Base-by-base conservation (phyloP, 2,329 filamentous ascomycete species). In the Aspergillus brunneoviolaceus region DNA sequence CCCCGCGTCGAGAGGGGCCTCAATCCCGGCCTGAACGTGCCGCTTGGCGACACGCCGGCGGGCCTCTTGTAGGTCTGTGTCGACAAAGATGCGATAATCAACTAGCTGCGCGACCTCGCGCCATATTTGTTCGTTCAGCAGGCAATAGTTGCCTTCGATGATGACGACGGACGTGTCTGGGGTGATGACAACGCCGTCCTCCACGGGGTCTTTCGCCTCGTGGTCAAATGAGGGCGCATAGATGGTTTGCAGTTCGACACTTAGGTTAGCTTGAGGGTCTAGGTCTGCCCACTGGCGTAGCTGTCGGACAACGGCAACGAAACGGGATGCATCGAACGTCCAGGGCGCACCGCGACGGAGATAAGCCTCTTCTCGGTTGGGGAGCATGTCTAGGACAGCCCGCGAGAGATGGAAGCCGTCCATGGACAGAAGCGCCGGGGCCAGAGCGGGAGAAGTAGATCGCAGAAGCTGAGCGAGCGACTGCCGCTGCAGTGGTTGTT, bases 61-160 rank as follows among this genome's bases (percentile, higher is more conserved):
- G 2, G 78, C 78, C 21, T 77, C 64, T 2, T 61, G 58, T 2
- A 73, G 64, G 45, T 80, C 76, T 0, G 79, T 74, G 31, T 76
- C 68, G 0, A 82, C 73, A 21, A 80, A 76, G 63, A 78, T 76
- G 2, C 72, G 71, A n/a, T 78, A 75, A 57, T 81, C 79, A 2
- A 78, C 74, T 4, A 77, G 27, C 74, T 79, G 27, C 2, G 49
- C 47, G 3, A 63, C 21, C 11, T 65, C 61, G 3, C 61, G 42
- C 63, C 61, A 65, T 3, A 48, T 35, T 4, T 53, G 49, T 35
- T 58, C 50, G 19, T 63, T 47, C 10, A 73, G 66, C 3, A 75
- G 65, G 2, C 70, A 47, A 27, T 70, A 72, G 27, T 72, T 70
- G 3, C 67, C 68, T 53, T 72, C 69, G 1, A 72, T 42, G 4